Evolutionary conservation across 148 eudicot genomes (phyloP).

Genomic region (Rhododendron mucronatum): DNA sequence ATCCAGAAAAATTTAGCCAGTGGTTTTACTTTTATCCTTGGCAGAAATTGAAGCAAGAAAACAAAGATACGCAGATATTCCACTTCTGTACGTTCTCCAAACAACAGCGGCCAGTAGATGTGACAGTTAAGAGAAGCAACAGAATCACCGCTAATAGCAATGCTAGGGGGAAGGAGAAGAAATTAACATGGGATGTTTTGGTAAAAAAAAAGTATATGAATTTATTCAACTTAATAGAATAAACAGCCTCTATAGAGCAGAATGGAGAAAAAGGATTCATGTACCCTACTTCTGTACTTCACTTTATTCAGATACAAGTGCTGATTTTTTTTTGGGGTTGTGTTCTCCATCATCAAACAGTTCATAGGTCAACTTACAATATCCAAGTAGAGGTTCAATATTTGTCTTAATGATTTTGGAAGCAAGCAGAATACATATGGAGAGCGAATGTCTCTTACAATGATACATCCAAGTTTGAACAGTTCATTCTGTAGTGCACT

Average conservation of each 20-base stretch:
- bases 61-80: neutral
- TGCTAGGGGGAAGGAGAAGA: neutral
- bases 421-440: neutral
- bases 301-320: neutral
- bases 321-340: neutral
- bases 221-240: neutral
- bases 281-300: neutral
- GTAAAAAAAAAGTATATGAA: neutral
- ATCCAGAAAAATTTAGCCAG: constrained; percentile 5
- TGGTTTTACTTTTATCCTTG: neutral
- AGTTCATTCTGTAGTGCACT: neutral
- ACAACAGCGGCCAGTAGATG: neutral
- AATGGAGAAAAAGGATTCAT: neutral
- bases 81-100: neutral
- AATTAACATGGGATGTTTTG: neutral
- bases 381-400: neutral
- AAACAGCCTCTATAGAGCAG: neutral
- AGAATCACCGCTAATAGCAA: neutral
- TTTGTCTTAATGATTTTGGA: neutral
- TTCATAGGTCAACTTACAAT: neutral
- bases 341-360: neutral
- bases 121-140: neutral
- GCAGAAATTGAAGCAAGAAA: neutral
- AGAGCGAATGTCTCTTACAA: neutral
- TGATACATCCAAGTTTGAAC: neutral